Base-by-base conservation (phyloP, 2,329 filamentous ascomycete species). In the Myriosclerotinia duriaeana region DNA sequence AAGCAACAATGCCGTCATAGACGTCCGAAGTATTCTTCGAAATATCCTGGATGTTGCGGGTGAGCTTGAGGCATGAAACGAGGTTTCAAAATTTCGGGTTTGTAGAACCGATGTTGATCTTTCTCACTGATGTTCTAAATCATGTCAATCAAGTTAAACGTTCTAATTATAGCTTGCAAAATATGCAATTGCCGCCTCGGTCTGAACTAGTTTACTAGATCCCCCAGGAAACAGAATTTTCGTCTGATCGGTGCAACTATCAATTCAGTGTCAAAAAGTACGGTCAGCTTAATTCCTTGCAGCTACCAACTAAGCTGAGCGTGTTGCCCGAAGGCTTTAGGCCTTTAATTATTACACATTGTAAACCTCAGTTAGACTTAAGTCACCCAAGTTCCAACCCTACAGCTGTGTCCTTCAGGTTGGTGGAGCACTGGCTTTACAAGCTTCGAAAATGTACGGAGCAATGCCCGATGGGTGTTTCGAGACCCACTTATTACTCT, bases 21-120 rank as follows among this genome's bases (percentile, higher is more conserved):
- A 75, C 62, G 66, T 74, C 65, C 71, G 72, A 72, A 69, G 56
- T 65, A 66, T 74, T 64, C 69, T 77, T 58, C 68, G 70, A 67
- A 71, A 71, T 44, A 73, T 75, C 52, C 40, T 66, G 70, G 65
- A 64, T 38, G 22, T 69, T 67, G 42, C 67, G 55, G 62, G 59
- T 61, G 15, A 48, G 52, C 30, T 42, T 63, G 34, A 34, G 34
- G 61, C 26, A 20, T 38, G 42, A 68, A 69, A 70, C 56, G 64
- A 61, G 60, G 69, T 71, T 70, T 69, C 68, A 26, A 55, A n/a
- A 53, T 53, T 61, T 42, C 55, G 34, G 36, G 20, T 42, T 7
- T 38, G 12, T 30, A 14, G 46, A 26, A 20, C 12, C 36, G 26
- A 17, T 50, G 30, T 61, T 34, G 26, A 53, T 61, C 20, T 26